phyloP scores from a whole-genome alignment of 768 basidiomycete species.

The Lentinula lateritia region DNA sequence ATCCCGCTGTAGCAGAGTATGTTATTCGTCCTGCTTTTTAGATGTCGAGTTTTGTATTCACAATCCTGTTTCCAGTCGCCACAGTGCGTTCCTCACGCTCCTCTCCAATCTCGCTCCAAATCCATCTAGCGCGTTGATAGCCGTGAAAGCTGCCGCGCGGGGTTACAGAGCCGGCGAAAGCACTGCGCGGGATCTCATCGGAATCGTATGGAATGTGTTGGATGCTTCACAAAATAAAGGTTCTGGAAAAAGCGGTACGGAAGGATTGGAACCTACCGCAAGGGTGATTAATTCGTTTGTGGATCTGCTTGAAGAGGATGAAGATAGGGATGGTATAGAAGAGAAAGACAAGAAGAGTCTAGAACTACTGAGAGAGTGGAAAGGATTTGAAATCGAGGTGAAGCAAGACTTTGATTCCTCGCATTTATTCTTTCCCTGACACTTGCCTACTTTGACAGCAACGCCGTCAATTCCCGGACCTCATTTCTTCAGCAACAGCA shows the following conservation, averaged over 20 bases:
- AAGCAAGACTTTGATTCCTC: background rate
- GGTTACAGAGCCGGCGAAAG: conserved; percentile 75
- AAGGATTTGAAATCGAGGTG: conserved; percentile 72
- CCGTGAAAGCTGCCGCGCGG: conserved; percentile 70
- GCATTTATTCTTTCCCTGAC: background rate
- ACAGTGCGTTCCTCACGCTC: conserved; percentile 1
- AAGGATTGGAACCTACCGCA: conserved; percentile 59
- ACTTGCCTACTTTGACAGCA: conserved; percentile 39
- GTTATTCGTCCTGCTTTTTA: conserved; percentile 15
- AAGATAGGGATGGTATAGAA: conserved; percentile 19
- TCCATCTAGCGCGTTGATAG: conserved; percentile 48
- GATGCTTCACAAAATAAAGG: conserved; percentile 21
- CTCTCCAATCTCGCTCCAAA: conserved; percentile 47
- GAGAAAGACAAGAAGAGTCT: conserved; percentile 47
- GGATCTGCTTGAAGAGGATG: conserved; percentile 76
- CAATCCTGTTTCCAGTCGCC: conserved; percentile 34
- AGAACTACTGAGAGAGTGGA: conserved; percentile 73
- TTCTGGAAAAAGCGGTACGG: background rate
- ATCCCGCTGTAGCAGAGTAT: conserved; percentile 52
- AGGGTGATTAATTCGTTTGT: conserved; percentile 69
- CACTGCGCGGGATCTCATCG: conserved; percentile 78
- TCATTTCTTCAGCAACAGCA: conserved; percentile 52
- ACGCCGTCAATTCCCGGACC: conserved; percentile 81
- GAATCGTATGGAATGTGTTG: conserved; percentile 80
- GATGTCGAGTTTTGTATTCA: background rate